A percentile compares a stretch with the other conserved stretches of the same genome.
Conservation (phyloP, 768 basidiomycete genomes). For the Pilatotrama ljubarskyi region DNA sequence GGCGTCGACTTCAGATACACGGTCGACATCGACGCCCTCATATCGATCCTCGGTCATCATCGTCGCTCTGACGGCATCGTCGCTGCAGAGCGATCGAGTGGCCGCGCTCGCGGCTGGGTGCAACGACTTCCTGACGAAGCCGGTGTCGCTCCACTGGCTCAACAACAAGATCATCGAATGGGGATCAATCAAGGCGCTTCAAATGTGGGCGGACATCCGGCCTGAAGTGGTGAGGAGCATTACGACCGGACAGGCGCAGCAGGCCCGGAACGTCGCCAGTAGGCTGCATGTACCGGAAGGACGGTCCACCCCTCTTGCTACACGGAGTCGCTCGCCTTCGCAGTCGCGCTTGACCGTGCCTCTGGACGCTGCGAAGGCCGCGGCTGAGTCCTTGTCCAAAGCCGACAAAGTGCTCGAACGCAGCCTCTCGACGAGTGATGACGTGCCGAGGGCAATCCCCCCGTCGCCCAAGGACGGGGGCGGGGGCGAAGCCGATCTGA, state of each 20-base stretch:
- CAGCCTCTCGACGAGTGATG: constrained; percentile 1
- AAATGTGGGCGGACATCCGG: constrained; percentile 87
- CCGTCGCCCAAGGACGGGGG: background rate
- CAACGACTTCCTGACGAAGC: constrained; percentile 98
- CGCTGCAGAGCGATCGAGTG: constrained; percentile 92
- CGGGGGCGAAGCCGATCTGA: background rate
- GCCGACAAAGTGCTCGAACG: constrained; percentile 14
- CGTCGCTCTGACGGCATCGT: constrained; percentile 97
- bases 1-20: constrained; percentile 44
- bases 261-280: constrained; percentile 49
- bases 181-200: constrained; percentile 94
- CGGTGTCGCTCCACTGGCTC: constrained; percentile 92
- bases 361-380: constrained; percentile 16
- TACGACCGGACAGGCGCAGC: constrained; percentile 45
- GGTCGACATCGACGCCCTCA: constrained; percentile 46
- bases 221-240: constrained; percentile 57
- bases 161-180: constrained; percentile 99
- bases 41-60: constrained; percentile 96
- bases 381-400: constrained; percentile 10
- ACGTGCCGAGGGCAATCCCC: background rate
- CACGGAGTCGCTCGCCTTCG: constrained; percentile 43
- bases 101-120: constrained; percentile 97
- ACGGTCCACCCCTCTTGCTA: constrained; percentile 38
- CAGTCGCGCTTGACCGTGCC: constrained; percentile 21
- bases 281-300: constrained; percentile 52